Base-by-base conservation (phyloP, 495 filamentous ascomycete species). In the Aspergillus bertholletiae region DNA sequence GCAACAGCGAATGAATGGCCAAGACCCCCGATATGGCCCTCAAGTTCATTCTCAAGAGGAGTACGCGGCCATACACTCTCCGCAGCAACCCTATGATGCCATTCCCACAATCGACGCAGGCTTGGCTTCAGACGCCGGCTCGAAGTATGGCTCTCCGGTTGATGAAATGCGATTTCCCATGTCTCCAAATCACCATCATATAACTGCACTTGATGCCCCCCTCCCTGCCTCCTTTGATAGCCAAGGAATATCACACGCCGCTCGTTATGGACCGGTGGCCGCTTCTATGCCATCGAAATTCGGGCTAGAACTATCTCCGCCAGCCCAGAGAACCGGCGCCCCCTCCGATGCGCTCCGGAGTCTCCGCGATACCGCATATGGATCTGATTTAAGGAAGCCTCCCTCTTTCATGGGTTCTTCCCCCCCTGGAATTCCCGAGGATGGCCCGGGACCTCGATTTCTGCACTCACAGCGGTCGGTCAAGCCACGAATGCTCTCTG, bases 181-280 rank as follows among this genome's bases (percentile, higher is more conserved):
- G 54, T 93, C 93, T n/a, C 90, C 92, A 5, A 76, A 62, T 50
- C 62, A 70, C 46, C 21, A 80, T 68, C 70, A 83, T 74, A 80
- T 92, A 39, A 95, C 84, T 41, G 89, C 91, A n/a, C 81, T 97
- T 18, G 94, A 98, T 76, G 95, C 92, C 7, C 90, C 90, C 2
- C 83, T 98, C 22, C 94, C 94, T 8, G 91, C 90, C 11, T 97
- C 94, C 1, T 97, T 98, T 65, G 95, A 97, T 67, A 96, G 90
- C 63, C 92, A 97, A 60, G 94, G 94, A 40, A 89, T 96, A 18
- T 96, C 92, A 6, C 88, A 90, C 63, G 88, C 88, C 50, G 93
- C 94, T 22, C 82, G 92, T 47, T 89, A 91, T 64, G 95, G 90
- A 1, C 90, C 94, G 0, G 90, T 95, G 60, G 93, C 93, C 12